A percentile compares a stretch with the other conserved stretches of the same genome.
Conservation (phyloP, 148 eudicot genomes). For the Amaranthus hypochondriacus region DNA sequence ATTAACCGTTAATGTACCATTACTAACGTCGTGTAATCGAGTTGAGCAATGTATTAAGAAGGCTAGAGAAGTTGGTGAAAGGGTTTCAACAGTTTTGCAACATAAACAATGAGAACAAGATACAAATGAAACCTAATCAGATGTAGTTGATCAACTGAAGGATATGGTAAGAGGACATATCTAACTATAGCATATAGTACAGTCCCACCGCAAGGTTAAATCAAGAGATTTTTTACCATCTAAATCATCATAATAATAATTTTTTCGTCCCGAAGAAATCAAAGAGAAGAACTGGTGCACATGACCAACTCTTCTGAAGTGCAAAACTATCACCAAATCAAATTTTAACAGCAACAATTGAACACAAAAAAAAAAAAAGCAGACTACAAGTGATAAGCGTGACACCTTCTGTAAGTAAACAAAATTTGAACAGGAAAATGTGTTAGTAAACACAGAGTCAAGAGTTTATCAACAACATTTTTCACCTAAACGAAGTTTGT, state of each 20-base stretch:
- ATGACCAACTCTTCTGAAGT: neutral
- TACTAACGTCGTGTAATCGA: too few species aligned
- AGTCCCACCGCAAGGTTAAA: neutral
- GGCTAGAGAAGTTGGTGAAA: neutral
- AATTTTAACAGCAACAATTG: neutral
- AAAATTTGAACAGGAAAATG: neutral
- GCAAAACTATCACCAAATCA: neutral
- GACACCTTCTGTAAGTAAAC: neutral
- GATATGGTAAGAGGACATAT: constrained; percentile 10
- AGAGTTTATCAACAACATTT: neutral
- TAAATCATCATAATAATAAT: neutral
- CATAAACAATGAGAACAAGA: neutral
- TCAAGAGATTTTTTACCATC: neutral
- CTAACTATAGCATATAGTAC: neutral
- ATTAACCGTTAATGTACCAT: neutral
- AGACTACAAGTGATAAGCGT: too few species aligned
- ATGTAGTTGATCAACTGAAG: constrained; percentile 9
- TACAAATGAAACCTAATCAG: constrained; percentile 3
- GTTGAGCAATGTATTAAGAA: too few species aligned
- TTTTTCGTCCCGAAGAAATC: too few species aligned
- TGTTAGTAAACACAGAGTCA: neutral
- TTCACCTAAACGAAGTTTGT: too few species aligned
- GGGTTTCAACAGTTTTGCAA: neutral
- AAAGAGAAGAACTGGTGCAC: neutral
- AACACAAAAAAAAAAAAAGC: neutral